Conservation (phyloP, 176 grass and related monocot species). For the Cenchrus purpureus region DNA sequence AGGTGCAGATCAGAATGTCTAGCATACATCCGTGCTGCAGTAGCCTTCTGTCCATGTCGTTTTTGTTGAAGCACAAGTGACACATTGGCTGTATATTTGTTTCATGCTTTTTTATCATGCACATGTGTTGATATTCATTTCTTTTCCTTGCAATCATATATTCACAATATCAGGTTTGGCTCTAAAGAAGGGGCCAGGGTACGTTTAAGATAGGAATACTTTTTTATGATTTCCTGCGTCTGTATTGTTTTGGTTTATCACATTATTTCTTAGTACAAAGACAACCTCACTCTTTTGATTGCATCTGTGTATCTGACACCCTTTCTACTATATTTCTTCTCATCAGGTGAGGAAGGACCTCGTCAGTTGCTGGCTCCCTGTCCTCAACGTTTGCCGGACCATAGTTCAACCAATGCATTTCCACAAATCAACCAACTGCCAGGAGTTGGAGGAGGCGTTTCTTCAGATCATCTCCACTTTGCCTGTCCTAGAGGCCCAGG, state of each 20-base stretch:
- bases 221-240: not conserved
- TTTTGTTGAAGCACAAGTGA: not conserved
- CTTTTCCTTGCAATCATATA: not conserved
- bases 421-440: constrained; percentile 61
- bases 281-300: too few relatives aligned
- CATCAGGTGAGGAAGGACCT: constrained; percentile 72
- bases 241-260: not conserved
- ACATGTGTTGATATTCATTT: not conserved
- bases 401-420: constrained; percentile 55
- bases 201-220: not conserved
- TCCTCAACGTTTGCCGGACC: constrained; percentile 77
- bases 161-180: not conserved
- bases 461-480: constrained; percentile 86
- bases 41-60: not conserved
- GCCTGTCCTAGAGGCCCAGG: constrained; percentile 64
- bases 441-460: constrained; percentile 79
- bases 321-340: not conserved
- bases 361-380: constrained; percentile 83
- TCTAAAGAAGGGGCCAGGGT: too few relatives aligned
- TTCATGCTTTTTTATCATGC: constrained; percentile 6
- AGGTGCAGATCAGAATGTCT: not conserved
- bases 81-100: not conserved
- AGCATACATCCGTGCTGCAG: not conserved
- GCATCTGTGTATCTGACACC: constrained; percentile 1
- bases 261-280: not conserved